A percentile compares a stretch with the other conserved stretches of the same genome.
Conservation (phyloP, 2,329 filamentous ascomycete species). For the Ustilaginoidea virens region DNA sequence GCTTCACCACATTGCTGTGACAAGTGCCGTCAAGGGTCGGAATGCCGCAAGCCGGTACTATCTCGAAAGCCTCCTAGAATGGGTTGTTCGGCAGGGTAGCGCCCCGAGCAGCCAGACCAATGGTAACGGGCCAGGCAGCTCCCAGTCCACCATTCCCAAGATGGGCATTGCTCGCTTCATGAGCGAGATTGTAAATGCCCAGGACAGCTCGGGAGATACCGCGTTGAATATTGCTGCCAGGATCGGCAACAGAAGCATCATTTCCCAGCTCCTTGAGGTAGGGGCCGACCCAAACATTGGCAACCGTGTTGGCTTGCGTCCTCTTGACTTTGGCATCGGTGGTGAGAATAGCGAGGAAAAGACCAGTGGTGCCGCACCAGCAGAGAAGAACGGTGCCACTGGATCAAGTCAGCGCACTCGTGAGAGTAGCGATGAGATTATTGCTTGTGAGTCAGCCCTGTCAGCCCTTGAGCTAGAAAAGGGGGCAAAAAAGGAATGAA, state of each 20-base stretch:
- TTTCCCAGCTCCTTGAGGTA: slow-evolving; percentile 90
- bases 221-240: slow-evolving; percentile 86
- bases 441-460: slow-evolving; percentile 51
- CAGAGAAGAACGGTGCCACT: slow-evolving; percentile 28
- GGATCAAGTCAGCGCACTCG: slow-evolving; percentile 39
- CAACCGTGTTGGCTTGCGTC: slow-evolving; percentile 76
- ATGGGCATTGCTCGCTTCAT: slow-evolving; percentile 90
- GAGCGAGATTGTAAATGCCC: slow-evolving; percentile 90
- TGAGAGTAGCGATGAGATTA: slow-evolving; percentile 66
- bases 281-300: slow-evolving; percentile 85
- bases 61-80: slow-evolving; percentile 83
- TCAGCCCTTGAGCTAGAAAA: neutral
- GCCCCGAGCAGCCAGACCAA: slow-evolving; percentile 37
- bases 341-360: slow-evolving; percentile 38
- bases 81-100: slow-evolving; percentile 76
- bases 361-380: slow-evolving; percentile 24
- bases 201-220: slow-evolving; percentile 88
- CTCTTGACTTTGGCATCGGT: slow-evolving; percentile 89
- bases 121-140: slow-evolving; percentile 20
- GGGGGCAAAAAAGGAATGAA: too few relatives aligned
- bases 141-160: slow-evolving; percentile 34
- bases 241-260: slow-evolving; percentile 86
- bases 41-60: slow-evolving; percentile 91
- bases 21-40: slow-evolving; percentile 86
- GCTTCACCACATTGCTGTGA: slow-evolving; percentile 89